These are phyloP conservation scores for Heterobasidion occidentale DNA, from an alignment of 1,284 basidiomycete genomes.

Conservation along the genomic window DNA sequence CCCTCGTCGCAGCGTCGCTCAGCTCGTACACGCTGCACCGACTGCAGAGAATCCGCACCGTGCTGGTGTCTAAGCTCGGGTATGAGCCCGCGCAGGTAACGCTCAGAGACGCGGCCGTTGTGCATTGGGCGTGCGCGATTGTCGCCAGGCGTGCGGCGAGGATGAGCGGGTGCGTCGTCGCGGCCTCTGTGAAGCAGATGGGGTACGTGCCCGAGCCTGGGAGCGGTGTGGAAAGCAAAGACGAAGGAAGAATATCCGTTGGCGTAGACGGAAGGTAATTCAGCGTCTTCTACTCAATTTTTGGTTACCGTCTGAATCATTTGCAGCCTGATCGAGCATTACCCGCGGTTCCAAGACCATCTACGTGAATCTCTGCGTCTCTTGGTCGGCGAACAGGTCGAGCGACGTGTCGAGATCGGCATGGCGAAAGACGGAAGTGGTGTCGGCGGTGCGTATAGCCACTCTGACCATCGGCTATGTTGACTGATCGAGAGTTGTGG, in stretches of 20 bases:
- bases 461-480: not conserved
- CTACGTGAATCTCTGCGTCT: slow-evolving; percentile 69
- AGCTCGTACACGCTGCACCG: slow-evolving; percentile 16
- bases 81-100: slow-evolving; percentile 40
- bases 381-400: slow-evolving; percentile 75
- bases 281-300: not conserved
- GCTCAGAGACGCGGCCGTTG: slow-evolving; percentile 68
- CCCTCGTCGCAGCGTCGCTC: slow-evolving; percentile 2
- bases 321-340: slow-evolving; percentile 79
- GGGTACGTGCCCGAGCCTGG: slow-evolving; percentile 39
- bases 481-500: not conserved
- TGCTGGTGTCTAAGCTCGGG: slow-evolving; percentile 58
- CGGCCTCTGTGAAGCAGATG: slow-evolving; percentile 81
- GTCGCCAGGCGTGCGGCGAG: slow-evolving; percentile 81
- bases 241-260: slow-evolving; percentile 54
- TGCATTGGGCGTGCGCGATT: slow-evolving; percentile 72
- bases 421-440: slow-evolving; percentile 97
- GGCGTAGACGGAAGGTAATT: slow-evolving; percentile 84
- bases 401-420: slow-evolving; percentile 77
- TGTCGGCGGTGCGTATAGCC: slow-evolving; percentile 71
- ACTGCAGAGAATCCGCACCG: slow-evolving; percentile 43
- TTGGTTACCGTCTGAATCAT: slow-evolving; percentile 4
- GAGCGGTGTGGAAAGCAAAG: slow-evolving; percentile 18
- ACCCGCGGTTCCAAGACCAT: slow-evolving; percentile 76
- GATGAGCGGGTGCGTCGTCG: slow-evolving; percentile 83